Conservation (phyloP, 352 stramenopile genomes). For the Globisporangium recalcitrans region DNA sequence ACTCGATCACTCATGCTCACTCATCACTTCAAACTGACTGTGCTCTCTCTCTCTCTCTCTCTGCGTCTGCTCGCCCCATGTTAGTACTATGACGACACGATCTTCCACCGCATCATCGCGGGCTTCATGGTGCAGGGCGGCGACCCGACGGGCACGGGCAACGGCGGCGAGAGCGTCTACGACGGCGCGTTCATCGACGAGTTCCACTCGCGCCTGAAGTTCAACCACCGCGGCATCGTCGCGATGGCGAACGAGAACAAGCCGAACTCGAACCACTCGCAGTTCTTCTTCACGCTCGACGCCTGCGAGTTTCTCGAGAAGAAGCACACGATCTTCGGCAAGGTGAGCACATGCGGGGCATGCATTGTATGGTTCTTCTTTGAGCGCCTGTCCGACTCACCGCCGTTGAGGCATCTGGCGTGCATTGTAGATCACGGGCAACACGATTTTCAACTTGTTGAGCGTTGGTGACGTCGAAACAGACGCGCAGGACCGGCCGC, state of each 20-base stretch:
- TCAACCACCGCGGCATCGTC: slow-evolving; percentile 95
- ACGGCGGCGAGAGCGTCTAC: slow-evolving; percentile 79
- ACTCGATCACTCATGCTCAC: neutral
- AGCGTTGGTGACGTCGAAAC: slow-evolving; percentile 87
- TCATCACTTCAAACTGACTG: slow-evolving; percentile 1
- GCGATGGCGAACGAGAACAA: slow-evolving; percentile 92
- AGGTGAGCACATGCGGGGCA: slow-evolving; percentile 31
- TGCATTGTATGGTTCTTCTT: too few species aligned
- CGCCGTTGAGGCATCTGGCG: neutral
- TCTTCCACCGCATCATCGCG: slow-evolving; percentile 95
- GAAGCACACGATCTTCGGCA: slow-evolving; percentile 94
- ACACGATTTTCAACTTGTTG: slow-evolving; percentile 98
- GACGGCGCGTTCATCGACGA: slow-evolving; percentile 86
- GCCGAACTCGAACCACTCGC: slow-evolving; percentile 84
- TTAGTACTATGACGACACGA: slow-evolving; percentile 93
- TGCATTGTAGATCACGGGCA: slow-evolving; percentile 83
- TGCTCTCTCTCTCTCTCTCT: slow-evolving; percentile 11
- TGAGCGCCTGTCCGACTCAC: neutral
- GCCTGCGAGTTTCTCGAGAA: slow-evolving; percentile 91
- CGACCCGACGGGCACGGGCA: slow-evolving; percentile 84
- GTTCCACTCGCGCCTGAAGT: slow-evolving; percentile 92
- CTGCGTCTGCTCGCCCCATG: neutral
- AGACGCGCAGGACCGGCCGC: slow-evolving; percentile 74
- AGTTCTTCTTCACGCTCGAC: slow-evolving; percentile 98
- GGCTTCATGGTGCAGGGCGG: slow-evolving; percentile 95